These are phyloP conservation scores for Cantharellus anzutake DNA, from an alignment of 768 basidiomycete genomes.

Conservation along the genomic window DNA sequence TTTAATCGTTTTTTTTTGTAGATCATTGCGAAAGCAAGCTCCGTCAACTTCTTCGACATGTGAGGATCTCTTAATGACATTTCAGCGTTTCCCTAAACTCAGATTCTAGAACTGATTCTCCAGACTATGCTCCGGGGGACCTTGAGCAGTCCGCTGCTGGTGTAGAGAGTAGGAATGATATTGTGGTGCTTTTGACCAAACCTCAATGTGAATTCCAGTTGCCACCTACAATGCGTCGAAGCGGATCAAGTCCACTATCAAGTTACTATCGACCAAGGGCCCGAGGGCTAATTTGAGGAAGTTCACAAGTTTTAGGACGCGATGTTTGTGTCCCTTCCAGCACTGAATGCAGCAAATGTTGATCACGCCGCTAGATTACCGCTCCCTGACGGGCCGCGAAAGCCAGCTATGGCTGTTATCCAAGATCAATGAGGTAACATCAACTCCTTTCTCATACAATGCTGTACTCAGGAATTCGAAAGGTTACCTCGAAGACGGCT, in stretches of 20 bases:
- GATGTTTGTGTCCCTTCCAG: constrained; percentile 29
- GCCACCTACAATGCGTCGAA: constrained; percentile 23
- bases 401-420: constrained; percentile 62
- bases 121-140: constrained; percentile 20
- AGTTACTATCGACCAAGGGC: constrained; percentile 45
- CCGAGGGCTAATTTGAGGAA: constrained; percentile 41
- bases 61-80: constrained; percentile 9
- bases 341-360: background rate
- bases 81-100: background rate
- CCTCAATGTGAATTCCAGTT: background rate
- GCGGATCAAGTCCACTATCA: constrained; percentile 38
- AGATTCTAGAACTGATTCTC: constrained; percentile 49
- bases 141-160: too few relatives aligned
- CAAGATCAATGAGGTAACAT: constrained; percentile 40
- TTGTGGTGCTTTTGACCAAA: too few relatives aligned
- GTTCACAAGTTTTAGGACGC: constrained; percentile 54
- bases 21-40: constrained; percentile 62
- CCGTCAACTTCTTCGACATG: constrained; percentile 75
- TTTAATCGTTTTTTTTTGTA: constrained; percentile 16
- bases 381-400: constrained; percentile 42
- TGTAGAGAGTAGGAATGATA: too few relatives aligned
- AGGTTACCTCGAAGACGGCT: constrained; percentile 40
- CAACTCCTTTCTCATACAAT: background rate
- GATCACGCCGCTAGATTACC: background rate
- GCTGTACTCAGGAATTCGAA: background rate